Evolutionary conservation across 1,139 yeast genomes (phyloP).

Genomic region (Scheffersomyces cryptocercus): DNA sequence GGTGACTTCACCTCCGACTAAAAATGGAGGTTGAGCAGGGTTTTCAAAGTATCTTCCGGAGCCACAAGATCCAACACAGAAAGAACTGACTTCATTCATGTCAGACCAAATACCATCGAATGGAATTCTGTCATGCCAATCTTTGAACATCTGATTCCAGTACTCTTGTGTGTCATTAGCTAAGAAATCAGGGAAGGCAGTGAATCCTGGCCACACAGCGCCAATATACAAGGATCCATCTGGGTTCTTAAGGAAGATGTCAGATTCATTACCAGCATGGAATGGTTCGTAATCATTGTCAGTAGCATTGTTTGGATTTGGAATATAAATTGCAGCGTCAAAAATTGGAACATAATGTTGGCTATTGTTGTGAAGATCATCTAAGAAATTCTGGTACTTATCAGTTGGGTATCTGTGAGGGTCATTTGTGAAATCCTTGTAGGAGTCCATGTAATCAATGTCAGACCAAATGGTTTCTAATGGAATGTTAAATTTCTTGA

Average conservation of each 20-base stretch:
- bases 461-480: conserved; percentile 26
- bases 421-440: conserved; percentile 31
- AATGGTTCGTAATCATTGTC: conserved; percentile 23
- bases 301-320: conserved; percentile 23
- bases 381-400: conserved; percentile 18
- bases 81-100: conserved; percentile 35
- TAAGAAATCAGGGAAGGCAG: conserved; percentile 35
- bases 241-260: conserved; percentile 30
- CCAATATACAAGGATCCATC: conserved; percentile 26
- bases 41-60: conserved; percentile 17
- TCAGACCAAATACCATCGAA: conserved; percentile 38
- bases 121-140: conserved; percentile 21
- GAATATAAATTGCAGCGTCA: conserved; percentile 33
- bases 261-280: conserved; percentile 24
- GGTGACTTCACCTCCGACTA: conserved; percentile 15
- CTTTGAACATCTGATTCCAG: conserved; percentile 23
- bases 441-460: conserved; percentile 27
- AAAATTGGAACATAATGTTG: conserved; percentile 34
- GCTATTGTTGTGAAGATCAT: conserved; percentile 21
- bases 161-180: conserved; percentile 22
- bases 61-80: conserved; percentile 34
- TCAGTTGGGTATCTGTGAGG: conserved; percentile 25
- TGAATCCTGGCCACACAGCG: conserved; percentile 28
- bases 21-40: conserved; percentile 23
- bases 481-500: conserved; percentile 20